phyloP scores from a whole-genome alignment of 179 eudicot species.

The Patellifolia procumbens region DNA sequence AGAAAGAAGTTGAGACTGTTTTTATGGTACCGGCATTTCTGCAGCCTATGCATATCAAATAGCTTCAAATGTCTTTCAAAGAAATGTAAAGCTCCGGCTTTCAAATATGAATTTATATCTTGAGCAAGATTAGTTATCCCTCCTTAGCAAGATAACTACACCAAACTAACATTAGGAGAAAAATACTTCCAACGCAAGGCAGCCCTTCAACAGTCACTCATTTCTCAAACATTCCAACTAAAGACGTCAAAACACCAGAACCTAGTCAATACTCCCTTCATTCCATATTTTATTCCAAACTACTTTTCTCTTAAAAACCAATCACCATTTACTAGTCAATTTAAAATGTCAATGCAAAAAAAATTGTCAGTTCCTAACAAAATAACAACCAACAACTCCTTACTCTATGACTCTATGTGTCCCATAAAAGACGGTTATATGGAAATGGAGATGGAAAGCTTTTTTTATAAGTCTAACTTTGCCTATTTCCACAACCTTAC shows the following conservation, averaged over 20 bases:
- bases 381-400: background rate
- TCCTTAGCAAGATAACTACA: no score
- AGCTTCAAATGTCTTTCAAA: no score
- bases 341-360: background rate
- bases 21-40: no score
- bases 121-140: no score
- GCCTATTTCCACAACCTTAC: background rate
- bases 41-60: no score
- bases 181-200: background rate
- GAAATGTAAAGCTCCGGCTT: no score
- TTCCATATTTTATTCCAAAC: background rate
- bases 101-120: no score
- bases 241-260: background rate
- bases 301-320: background rate
- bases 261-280: background rate
- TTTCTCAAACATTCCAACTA: background rate
- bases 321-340: background rate
- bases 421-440: background rate
- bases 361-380: background rate
- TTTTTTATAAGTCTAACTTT: background rate
- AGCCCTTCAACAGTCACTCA: background rate
- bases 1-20: no score
- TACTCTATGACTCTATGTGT: background rate
- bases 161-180: no score
- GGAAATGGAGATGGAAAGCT: background rate